phyloP scores from a whole-genome alignment of 768 basidiomycete genomes.

The Gyrodon lividus region DNA sequence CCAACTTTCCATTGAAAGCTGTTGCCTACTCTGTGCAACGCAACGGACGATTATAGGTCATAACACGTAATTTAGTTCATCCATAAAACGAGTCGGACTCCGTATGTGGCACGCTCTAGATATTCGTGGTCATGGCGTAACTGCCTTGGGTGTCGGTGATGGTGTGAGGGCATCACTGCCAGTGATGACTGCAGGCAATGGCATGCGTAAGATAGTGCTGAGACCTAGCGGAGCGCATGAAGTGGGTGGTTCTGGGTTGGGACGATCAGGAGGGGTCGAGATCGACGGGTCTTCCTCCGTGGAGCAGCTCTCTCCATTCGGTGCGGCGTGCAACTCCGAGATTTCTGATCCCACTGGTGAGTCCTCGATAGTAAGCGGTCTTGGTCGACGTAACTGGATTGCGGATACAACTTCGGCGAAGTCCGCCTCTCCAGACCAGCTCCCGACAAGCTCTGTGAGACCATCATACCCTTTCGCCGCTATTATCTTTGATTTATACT shows the following conservation, averaged over 20 bases:
- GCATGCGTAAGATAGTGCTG: constrained; percentile 36
- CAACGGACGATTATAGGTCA: too few species aligned
- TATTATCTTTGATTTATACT: constrained; percentile 50
- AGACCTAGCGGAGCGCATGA: constrained; percentile 44
- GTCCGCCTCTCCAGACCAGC: constrained; percentile 62
- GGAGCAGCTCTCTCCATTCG: not conserved
- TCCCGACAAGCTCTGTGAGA: constrained; percentile 49
- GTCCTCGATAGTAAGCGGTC: constrained; percentile 18
- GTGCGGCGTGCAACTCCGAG: not conserved
- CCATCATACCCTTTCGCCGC: constrained; percentile 63
- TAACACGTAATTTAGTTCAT: too few species aligned
- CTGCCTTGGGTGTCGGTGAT: constrained; percentile 34
- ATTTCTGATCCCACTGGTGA: not conserved
- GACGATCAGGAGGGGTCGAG: constrained; percentile 50
- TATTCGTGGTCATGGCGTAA: constrained; percentile 9
- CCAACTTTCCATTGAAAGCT: too few species aligned
- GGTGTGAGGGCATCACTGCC: constrained; percentile 49
- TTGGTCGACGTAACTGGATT: constrained; percentile 35
- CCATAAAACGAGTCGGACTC: too few species aligned
- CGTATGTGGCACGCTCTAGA: not conserved
- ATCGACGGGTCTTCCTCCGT: constrained; percentile 35
- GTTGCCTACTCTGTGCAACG: too few species aligned
- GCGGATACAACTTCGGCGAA: constrained; percentile 52
- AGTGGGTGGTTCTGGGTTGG: constrained; percentile 58
- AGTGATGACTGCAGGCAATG: constrained; percentile 39